Conservation (phyloP, 2,329 filamentous ascomycete species). For the Fusarium chuoi region DNA sequence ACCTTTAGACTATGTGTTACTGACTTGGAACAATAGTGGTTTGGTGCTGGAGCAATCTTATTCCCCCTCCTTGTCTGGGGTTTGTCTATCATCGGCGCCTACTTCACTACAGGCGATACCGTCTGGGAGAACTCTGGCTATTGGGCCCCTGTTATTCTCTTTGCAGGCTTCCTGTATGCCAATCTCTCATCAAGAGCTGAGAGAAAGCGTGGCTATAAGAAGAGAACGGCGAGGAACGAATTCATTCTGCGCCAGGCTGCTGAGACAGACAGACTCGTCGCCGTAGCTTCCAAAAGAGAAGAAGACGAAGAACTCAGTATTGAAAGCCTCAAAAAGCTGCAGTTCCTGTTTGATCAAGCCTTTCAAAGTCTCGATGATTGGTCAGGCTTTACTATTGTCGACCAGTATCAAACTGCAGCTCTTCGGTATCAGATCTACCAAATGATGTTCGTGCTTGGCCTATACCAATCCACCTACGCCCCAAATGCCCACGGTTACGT, state of each 20-base stretch:
- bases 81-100: not conserved
- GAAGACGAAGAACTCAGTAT: not conserved
- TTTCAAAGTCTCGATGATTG: not conserved
- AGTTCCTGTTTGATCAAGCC: rapidly evolving
- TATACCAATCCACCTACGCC: not conserved
- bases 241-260: not conserved
- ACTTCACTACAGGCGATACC: not conserved
- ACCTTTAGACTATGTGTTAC: rapidly evolving
- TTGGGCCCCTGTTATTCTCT: not conserved
- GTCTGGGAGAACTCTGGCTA: not conserved
- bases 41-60: not conserved
- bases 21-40: not conserved
- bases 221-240: not conserved
- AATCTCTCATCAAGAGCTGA: rapidly evolving
- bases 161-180: rapidly evolving
- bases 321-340: not conserved
- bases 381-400: not conserved
- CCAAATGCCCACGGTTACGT: not conserved
- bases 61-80: not conserved
- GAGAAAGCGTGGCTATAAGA: rapidly evolving
- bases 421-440: not conserved
- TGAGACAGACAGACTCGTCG: not conserved
- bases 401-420: not conserved
- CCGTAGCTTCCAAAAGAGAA: not conserved
- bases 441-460: not conserved